Conservation (phyloP, 1,284 basidiomycete species). For the Malassezia nana region DNA sequence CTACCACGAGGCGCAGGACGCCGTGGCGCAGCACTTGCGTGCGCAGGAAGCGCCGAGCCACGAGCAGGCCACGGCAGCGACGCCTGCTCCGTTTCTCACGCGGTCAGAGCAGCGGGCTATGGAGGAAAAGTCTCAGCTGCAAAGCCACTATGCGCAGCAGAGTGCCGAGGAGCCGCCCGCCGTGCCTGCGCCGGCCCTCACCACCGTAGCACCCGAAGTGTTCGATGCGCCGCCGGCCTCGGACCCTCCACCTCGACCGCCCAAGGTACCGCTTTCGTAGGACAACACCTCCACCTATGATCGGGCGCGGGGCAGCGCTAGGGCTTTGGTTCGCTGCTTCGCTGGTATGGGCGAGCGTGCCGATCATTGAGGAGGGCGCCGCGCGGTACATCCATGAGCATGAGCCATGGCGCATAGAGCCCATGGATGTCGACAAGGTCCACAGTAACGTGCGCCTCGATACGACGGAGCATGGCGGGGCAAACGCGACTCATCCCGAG, state of each 20-base stretch:
- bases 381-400: neutral
- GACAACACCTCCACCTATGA: neutral
- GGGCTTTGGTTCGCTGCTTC: neutral
- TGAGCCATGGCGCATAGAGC: constrained; percentile 1
- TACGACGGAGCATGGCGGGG: neutral
- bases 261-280: constrained; percentile 11
- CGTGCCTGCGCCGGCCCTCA: neutral
- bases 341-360: neutral
- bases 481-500: neutral
- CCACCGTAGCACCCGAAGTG: neutral
- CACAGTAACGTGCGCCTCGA: constrained; percentile 22
- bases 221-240: neutral
- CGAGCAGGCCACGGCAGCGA: neutral
- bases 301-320: neutral
- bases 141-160: constrained; percentile 10
- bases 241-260: constrained; percentile 10
- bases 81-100: constrained; percentile 4
- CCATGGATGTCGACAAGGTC: constrained; percentile 22
- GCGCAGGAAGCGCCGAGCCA: neutral
- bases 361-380: neutral
- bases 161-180: neutral
- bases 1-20: constrained; percentile 1
- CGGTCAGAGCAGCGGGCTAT: constrained; percentile 13
- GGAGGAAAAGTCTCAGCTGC: constrained; percentile 11
- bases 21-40: neutral